Evolutionary conservation across 2,329 filamentous ascomycete genomes (phyloP).

Genomic region (Metarhizium sp.): DNA sequence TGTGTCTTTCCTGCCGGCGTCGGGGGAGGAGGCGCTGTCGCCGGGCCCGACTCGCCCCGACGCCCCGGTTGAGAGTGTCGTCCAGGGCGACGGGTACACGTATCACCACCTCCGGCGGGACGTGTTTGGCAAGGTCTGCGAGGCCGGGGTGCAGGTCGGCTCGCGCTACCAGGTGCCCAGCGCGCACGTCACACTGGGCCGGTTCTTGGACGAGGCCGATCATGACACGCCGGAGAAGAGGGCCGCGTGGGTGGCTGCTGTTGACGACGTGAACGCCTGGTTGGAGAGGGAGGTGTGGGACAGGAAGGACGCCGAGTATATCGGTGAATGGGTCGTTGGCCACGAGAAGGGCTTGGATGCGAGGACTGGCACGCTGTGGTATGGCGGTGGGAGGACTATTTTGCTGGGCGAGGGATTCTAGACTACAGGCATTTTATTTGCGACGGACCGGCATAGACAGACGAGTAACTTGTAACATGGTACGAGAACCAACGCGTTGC

Average conservation of each 20-base stretch:
- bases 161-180: slow-evolving; percentile 83
- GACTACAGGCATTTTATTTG: not conserved
- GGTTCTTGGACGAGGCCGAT: slow-evolving; percentile 64
- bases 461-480: too few species aligned
- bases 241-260: slow-evolving; percentile 52
- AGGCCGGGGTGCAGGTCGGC: slow-evolving; percentile 58
- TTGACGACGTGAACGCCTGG: slow-evolving; percentile 72
- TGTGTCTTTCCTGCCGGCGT: slow-evolving; percentile 75
- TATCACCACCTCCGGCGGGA: slow-evolving; percentile 88
- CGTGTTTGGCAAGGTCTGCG: slow-evolving; percentile 52
- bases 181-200: slow-evolving; percentile 78
- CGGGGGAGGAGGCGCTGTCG: slow-evolving; percentile 41
- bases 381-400: slow-evolving; percentile 70
- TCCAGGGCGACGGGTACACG: slow-evolving; percentile 58
- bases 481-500: too few species aligned
- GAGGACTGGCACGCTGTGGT: slow-evolving; percentile 72
- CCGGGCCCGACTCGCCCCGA: slow-evolving; percentile 30
- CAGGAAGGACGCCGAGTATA: slow-evolving; percentile 28
- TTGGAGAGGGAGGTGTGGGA: slow-evolving; percentile 65
- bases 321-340: slow-evolving; percentile 79
- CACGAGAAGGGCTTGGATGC: slow-evolving; percentile 73
- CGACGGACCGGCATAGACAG: not conserved
- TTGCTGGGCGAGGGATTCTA: slow-evolving; percentile 52
- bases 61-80: slow-evolving; percentile 19
- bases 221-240: slow-evolving; percentile 51